Evolutionary conservation across 257 asterid species (phyloP), one percentile per base, ranked within the genome.

Genomic region (Jasminum sambac): DNA sequence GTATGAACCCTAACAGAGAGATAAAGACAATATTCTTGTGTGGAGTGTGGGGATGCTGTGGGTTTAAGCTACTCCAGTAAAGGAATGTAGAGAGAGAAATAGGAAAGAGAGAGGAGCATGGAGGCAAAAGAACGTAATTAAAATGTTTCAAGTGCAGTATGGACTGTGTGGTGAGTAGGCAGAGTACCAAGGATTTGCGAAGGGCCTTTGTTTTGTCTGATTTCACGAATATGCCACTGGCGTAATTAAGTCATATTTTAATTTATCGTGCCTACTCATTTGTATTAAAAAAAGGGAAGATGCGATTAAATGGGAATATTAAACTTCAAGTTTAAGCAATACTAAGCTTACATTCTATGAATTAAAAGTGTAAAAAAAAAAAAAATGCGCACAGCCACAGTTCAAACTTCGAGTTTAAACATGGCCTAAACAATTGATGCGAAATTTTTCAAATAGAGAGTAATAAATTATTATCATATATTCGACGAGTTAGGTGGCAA

Each of bases 51-150:
- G 72, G 68, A 69, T 70, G 86, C 84, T 74, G 87, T 73, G 69
- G 80, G 85, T 78, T 88, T 79, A 86, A 84, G 91, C 87, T 65
- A 80, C 83, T 72, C 76, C 74, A 88, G 66, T 62, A 77, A 84
- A 84, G 89, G 70, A 79, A 84, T 83, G 68, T 65, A 60, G 74
- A 42, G 57, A 26, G 24, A 26, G 44, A 5, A 63, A 34, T 57
- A 36, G 71, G 34, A 0, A 66, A 25, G 68, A 36, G 76, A 34
- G 21, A 8, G 66, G 8, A 25, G 36, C 36, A 38, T 44, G 76
- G 46, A 55, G 61, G 72, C 73, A 77, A 75, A 76, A 72, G 85
- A 76, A 76, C 43, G 76, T 52, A 70, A 75, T 75, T 75, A 65
- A 75, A 84, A 41, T 58, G 36, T 71, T 83, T 76, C 73, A 76